Conservation (phyloP, 257 asterid genomes). For the Coffea eugenioides region DNA sequence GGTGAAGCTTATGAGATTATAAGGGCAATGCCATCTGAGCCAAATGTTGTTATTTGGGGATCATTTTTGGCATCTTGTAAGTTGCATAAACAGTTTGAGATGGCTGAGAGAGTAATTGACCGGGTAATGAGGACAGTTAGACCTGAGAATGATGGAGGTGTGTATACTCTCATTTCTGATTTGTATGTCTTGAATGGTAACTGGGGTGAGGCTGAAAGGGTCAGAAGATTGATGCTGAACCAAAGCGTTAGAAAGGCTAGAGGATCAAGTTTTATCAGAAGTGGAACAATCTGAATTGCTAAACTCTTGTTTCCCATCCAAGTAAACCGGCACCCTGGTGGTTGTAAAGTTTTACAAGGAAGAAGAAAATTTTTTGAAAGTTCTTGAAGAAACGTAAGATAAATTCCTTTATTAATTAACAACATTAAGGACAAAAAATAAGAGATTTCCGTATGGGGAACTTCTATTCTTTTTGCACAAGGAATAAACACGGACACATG, state of each 20-base stretch:
- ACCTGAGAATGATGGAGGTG: conserved; percentile 64
- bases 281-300: neutral
- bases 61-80: conserved; percentile 64
- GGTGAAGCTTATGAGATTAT: conserved; percentile 58
- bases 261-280: conserved; percentile 47
- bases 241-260: conserved; percentile 53
- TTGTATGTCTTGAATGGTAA: conserved; percentile 46
- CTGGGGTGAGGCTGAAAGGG: conserved; percentile 51
- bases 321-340: neutral
- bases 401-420: neutral
- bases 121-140: conserved; percentile 44
- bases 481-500: neutral
- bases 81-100: conserved; percentile 49
- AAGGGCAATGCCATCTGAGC: conserved; percentile 46
- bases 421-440: neutral
- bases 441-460: neutral
- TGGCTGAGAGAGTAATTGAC: conserved; percentile 56
- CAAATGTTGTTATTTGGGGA: conserved; percentile 66
- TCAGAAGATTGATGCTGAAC: conserved; percentile 46
- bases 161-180: conserved; percentile 55
- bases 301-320: neutral
- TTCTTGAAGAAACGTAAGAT: neutral
- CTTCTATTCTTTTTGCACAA: neutral
- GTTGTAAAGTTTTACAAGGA: neutral
- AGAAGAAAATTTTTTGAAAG: neutral